phyloP scores from a whole-genome alignment of 305 asterid species.

The Fraxinus baroniana region DNA sequence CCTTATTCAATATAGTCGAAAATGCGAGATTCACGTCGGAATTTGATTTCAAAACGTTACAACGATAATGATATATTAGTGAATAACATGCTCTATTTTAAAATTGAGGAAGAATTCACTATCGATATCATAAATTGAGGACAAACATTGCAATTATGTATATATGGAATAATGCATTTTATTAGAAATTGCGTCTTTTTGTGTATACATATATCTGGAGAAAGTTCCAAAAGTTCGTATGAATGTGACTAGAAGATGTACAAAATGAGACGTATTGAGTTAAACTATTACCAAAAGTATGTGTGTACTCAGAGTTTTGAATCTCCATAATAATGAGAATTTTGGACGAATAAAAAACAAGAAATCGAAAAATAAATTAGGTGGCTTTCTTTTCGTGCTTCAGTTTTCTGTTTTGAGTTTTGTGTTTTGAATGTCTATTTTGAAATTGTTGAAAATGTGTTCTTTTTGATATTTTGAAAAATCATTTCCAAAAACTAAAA shows the following conservation, averaged over 20 bases:
- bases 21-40: not conserved
- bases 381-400: too few species aligned
- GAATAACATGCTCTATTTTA: not conserved
- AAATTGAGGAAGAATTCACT: not conserved
- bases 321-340: not conserved
- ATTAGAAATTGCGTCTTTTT: not conserved
- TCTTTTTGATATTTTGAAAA: too few species aligned
- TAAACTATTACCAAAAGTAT: not conserved
- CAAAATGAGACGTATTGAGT: not conserved
- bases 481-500: too few species aligned
- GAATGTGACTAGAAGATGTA: not conserved
- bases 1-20: not conserved
- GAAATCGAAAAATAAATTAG: not conserved
- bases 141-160: not conserved
- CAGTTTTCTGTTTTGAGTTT: too few species aligned
- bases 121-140: not conserved
- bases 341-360: not conserved
- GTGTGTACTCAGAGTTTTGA: not conserved
- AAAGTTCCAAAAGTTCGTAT: not conserved
- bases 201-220: not conserved
- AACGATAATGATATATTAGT: not conserved
- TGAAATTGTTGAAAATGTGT: too few species aligned
- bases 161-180: not conserved
- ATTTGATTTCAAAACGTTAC: not conserved
- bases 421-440: too few species aligned